Evolutionary conservation across 75 land plant species (phyloP), one percentile per base, ranked within the genome.

Genomic region (Adiantum capillusveneris): DNA sequence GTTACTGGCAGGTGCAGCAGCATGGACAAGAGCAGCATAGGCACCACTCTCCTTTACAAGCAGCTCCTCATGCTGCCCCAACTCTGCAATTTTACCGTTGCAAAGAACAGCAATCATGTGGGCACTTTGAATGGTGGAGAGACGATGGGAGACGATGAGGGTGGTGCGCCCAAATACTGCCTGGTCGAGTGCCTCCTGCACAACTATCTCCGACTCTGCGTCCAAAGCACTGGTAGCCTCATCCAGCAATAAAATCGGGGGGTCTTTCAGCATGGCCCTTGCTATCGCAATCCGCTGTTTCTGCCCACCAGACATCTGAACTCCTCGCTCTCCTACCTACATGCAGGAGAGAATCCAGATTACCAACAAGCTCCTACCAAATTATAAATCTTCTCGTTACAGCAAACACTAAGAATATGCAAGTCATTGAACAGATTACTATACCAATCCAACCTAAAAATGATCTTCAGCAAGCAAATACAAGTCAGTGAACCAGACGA

Each of bases 251-350:
- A 70, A 31, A 12, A 70, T 56, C 9, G 39, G 58, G 13, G 73
- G 73, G 50, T 70, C 53, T 37, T 55, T 70, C n/a, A n/a, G n/a
- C n/a, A n/a, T n/a, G n/a, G n/a, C n/a, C n/a, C n/a, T n/a, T n/a
- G n/a, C n/a, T n/a, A n/a, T n/a, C n/a, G n/a, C n/a, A n/a, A n/a
- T n/a, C n/a, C n/a, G n/a, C n/a, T n/a, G n/a, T n/a, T n/a, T 1
- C 41, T 70, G 73, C 21, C 73, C 73, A 13, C 73, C 73, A 30
- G 73, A 70, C 60, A 70, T 64, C 29, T 70, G 73, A n/a, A 63
- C 57, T 29, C 73, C 76, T 6, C 74, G 45, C 65, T 73, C 76
- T 27, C 76, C 76, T 6, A 68, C 76, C 76, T 73, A 59, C 11
- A 60, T 29, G 3, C 21, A 11, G 11, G 14, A 29, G n/a, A 26